These are phyloP conservation scores for Populus alba DNA, from an alignment of 345 rosid genomes.

Conservation along the genomic window DNA sequence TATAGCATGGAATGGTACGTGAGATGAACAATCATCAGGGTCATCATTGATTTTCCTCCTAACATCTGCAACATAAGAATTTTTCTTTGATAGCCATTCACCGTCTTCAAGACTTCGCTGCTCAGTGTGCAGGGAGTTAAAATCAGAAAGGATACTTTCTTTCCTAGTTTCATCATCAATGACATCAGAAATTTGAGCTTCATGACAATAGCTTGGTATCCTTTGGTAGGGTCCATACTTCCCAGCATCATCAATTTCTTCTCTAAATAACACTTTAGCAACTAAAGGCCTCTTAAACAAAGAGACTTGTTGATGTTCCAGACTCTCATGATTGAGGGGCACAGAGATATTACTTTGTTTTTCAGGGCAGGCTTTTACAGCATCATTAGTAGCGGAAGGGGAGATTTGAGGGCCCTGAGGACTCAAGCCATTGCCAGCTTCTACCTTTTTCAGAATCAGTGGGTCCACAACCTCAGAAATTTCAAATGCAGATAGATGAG, in stretches of 20 bases:
- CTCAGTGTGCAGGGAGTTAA: slow-evolving; percentile 20
- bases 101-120: slow-evolving; percentile 26
- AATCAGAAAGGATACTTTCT: slow-evolving; percentile 18
- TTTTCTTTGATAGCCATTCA: slow-evolving; percentile 27
- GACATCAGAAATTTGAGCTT: slow-evolving; percentile 21
- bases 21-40: slow-evolving; percentile 34
- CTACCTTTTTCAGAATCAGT: slow-evolving; percentile 31
- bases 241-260: slow-evolving; percentile 21
- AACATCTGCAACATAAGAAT: slow-evolving; percentile 15
- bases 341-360: slow-evolving; percentile 20
- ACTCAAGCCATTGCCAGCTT: slow-evolving; percentile 35
- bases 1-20: slow-evolving; percentile 38
- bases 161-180: slow-evolving; percentile 24
- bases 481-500: slow-evolving; percentile 34
- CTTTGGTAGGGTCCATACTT: slow-evolving; percentile 17
- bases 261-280: slow-evolving; percentile 13
- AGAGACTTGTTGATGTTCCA: slow-evolving; percentile 18
- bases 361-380: slow-evolving; percentile 24
- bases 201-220: slow-evolving; percentile 19
- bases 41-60: slow-evolving; percentile 30
- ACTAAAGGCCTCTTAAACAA: slow-evolving; percentile 17
- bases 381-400: slow-evolving; percentile 19
- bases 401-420: slow-evolving; percentile 32
- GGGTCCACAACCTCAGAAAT: slow-evolving; percentile 23
- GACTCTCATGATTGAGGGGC: slow-evolving; percentile 12